These are phyloP conservation scores for Malassezia yamatoensis DNA, from an alignment of 1,284 basidiomycete genomes.

Conservation along the genomic window DNA sequence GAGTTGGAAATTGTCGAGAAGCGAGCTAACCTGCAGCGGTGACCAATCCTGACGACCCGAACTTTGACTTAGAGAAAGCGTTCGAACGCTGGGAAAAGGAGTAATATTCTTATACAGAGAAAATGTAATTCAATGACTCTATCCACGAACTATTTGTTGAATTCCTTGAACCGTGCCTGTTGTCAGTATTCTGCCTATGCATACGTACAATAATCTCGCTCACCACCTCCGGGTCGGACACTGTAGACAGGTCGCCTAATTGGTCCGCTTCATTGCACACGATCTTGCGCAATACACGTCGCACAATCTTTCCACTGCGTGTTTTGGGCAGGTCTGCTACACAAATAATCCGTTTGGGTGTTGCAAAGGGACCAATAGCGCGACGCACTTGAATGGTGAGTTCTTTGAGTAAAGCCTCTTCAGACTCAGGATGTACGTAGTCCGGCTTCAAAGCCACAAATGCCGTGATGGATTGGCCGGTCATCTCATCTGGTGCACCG, in stretches of 20 bases:
- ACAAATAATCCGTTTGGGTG: constrained; percentile 78
- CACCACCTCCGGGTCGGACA: constrained; percentile 58
- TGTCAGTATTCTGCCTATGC: neutral
- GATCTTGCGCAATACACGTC: constrained; percentile 88
- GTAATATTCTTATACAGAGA: constrained; percentile 1
- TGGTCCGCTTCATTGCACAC: constrained; percentile 84
- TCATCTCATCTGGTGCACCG: constrained; percentile 44
- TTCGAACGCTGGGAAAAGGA: constrained; percentile 11
- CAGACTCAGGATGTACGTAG: constrained; percentile 61
- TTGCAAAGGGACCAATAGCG: constrained; percentile 57
- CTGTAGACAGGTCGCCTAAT: constrained; percentile 73
- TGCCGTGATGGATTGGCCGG: constrained; percentile 46
- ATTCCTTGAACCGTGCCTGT: constrained; percentile 3
- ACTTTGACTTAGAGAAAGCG: constrained; percentile 17
- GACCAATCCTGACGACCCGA: constrained; percentile 17
- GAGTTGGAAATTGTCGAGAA: neutral
- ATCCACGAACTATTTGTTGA: neutral
- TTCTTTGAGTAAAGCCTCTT: constrained; percentile 69
- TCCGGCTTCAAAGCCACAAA: constrained; percentile 59
- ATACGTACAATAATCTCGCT: constrained; percentile 28
- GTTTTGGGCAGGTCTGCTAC: constrained; percentile 88
- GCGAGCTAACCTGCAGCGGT: neutral
- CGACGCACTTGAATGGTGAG: constrained; percentile 77
- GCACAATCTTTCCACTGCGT: constrained; percentile 90
- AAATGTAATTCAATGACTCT: neutral